A percentile compares a stretch with the other conserved stretches of the same genome.
Evolutionary conservation across 148 eudicot genomes (phyloP).

Genomic region (Spergularia marina): DNA sequence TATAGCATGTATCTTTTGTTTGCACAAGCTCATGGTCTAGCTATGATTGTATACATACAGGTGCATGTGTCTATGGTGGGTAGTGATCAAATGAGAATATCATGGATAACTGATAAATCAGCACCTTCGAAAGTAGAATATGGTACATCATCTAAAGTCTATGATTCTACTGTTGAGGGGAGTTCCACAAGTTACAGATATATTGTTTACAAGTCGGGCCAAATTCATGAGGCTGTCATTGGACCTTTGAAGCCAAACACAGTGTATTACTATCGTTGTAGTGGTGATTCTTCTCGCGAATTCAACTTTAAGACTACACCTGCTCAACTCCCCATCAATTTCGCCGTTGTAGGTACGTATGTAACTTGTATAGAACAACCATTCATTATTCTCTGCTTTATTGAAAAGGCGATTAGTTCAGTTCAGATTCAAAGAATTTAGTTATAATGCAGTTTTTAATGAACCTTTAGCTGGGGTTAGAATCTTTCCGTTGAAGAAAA

Average conservation of each 20-base stretch:
- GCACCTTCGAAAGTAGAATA: slow-evolving; percentile 49
- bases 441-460: not conserved
- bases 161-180: slow-evolving; percentile 38
- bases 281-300: slow-evolving; percentile 41
- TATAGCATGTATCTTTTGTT: not conserved
- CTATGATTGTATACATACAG: slow-evolving; percentile 25
- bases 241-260: slow-evolving; percentile 57
- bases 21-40: not conserved
- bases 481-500: not conserved
- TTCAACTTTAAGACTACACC: slow-evolving; percentile 62
- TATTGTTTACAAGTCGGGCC: slow-evolving; percentile 44
- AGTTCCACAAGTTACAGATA: slow-evolving; percentile 38
- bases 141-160: slow-evolving; percentile 49
- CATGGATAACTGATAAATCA: slow-evolving; percentile 55
- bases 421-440: not conserved
- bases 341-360: slow-evolving; percentile 49
- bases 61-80: slow-evolving; percentile 67
- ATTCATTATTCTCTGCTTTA: not conserved
- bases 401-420: not conserved
- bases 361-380: too few relatives aligned
- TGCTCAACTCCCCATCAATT: slow-evolving; percentile 52
- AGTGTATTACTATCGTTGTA: slow-evolving; percentile 52
- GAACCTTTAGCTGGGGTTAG: not conserved
- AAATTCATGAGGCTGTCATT: slow-evolving; percentile 50
- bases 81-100: slow-evolving; percentile 54